Percentiles rank a stretch among this genome's conserved stretches.
Conservation (phyloP, 106 monocot species). For the Dioscorea dumetorum region DNA sequence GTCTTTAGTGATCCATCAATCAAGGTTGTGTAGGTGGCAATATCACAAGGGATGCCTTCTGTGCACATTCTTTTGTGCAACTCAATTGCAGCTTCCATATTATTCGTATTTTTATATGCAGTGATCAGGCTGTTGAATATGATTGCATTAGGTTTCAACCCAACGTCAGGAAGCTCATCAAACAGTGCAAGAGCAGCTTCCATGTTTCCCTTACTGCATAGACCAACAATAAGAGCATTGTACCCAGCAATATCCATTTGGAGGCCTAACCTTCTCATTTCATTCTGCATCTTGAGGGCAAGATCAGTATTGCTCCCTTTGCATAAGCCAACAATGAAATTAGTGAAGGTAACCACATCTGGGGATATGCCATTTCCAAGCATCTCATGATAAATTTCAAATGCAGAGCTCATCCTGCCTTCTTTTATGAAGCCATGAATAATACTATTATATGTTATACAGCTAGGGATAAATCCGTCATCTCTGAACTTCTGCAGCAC, state of each 20-base stretch:
- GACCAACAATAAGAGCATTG: conserved; percentile 42
- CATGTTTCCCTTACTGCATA: conserved; percentile 64
- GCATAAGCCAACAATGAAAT: conserved; percentile 59
- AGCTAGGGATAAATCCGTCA: conserved; percentile 51
- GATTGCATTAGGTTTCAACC: conserved; percentile 35
- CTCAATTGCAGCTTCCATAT: conserved; percentile 44
- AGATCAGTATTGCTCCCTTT: conserved; percentile 46
- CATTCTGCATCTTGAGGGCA: conserved; percentile 49
- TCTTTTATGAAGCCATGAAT: conserved; percentile 49
- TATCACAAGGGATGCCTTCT: conserved; percentile 50
- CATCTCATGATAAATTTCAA: conserved; percentile 45
- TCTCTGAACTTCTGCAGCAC: conserved; percentile 38
- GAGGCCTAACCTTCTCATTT: conserved; percentile 36
- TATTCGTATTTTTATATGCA: conserved; percentile 45
- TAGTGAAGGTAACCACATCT: conserved; percentile 57
- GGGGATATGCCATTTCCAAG: conserved; percentile 32
- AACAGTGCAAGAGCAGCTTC: conserved; percentile 32
- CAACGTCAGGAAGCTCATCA: conserved; percentile 33
- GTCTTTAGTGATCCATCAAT: conserved; percentile 63
- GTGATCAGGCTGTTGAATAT: conserved; percentile 58
- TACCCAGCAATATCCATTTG: conserved; percentile 34
- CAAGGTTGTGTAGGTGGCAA: conserved; percentile 56
- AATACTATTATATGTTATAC: conserved; percentile 60
- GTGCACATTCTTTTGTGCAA: conserved; percentile 44
- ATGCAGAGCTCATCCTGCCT: conserved; percentile 39